Base-by-base conservation (phyloP, 2,329 filamentous ascomycete genomes). In the Pseudogymnoascus sp. region DNA sequence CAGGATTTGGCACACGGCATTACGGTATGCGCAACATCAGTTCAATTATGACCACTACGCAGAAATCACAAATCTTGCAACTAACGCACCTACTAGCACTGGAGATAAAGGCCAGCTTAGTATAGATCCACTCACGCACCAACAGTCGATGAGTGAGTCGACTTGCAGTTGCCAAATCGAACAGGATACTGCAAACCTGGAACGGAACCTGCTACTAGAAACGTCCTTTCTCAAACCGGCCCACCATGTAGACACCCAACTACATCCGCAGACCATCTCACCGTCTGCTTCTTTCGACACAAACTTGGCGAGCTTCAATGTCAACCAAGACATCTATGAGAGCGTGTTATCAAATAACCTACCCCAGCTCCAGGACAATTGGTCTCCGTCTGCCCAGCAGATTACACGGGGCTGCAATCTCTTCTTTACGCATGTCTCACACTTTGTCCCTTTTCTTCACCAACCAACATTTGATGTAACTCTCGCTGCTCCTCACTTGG, bases 371-470 rank as follows among this genome's bases (percentile, higher is more conserved):
- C 67, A 70, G 14, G 69, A 71, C 21, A 65, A 70, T 41, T 76
- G 72, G 74, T 68, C 61, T 43, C 75, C 72, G 3, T 74, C 73
- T 1, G 12, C 65, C 0, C 40, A 60, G 1, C 75, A 77, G 64
- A 67, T 74, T 16, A 61, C 63, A 16, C 67, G 66, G 5, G 76
- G 75, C 5, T 71, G 71, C 61, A 64, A 70, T 5, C 65, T 77
- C 9, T 77, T 72, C 65, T 78, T 78, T 60, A 59, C 61, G 3
- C 71, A 76, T 61, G 66, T 76, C 23, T 72, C 75, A 12, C 69
- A 71, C 18, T 77, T 75, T 25, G 62, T 78, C 4, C 74, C 75
- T 0, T 76, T 78, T 41, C 64, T 78, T 33, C 73, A 75, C 66
- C 66, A 67, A 60, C 67, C 72, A 7, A 78, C 75, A 0, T 77